Evolutionary conservation across 495 filamentous ascomycete genomes (phyloP), one percentile per base, ranked within the genome.

Genomic region (Terfezia boudieri): DNA sequence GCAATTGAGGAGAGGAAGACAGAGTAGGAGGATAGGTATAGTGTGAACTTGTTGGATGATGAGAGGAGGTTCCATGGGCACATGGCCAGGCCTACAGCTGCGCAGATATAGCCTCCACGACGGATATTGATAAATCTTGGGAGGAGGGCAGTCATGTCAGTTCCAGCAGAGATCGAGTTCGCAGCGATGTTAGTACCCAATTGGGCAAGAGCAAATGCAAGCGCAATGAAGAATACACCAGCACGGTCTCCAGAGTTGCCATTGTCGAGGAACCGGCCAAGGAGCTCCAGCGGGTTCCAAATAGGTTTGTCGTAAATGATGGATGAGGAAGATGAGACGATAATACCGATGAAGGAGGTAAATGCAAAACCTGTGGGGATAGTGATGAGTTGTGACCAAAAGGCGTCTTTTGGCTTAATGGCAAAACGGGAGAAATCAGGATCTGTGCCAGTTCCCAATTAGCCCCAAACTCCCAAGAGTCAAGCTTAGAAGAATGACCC

Each of bases 1-100:
- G 86, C 88, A 60, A 95, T 90, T 38, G 84, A 84, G 50, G 83
- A 88, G 23, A 95, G 77, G 70, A 95, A 95, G 57, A 95, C 84
- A n/a, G 84, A 86, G 71, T 95, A 94, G 23, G 88, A 83, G 11
- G 83, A 89, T 6, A 95, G 79, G 61, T 94, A 95, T 49, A 84
- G 88, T n/a, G 83, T 88, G 71, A 95, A 95, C 65, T 83, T 78
- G 69, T 92, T 94, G n/a, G 77, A 75, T 8, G 72, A 68, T 0
- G 75, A 78, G 20, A 92, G 77, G 0, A 95, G 73, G 57, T 82
- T 83, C 80, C 85, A 94, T 1, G 88, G 88, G 61, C 83, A 88
- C 79, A 95, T 90, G 52, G 78, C 83, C 36, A 94, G 71, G 52
- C 87, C 88, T 49, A 94, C 73, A 5, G 72, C 66, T 0, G 88